Evolutionary conservation across 2,329 filamentous ascomycete genomes (phyloP).

Genomic region (Coniochaeta sp.): DNA sequence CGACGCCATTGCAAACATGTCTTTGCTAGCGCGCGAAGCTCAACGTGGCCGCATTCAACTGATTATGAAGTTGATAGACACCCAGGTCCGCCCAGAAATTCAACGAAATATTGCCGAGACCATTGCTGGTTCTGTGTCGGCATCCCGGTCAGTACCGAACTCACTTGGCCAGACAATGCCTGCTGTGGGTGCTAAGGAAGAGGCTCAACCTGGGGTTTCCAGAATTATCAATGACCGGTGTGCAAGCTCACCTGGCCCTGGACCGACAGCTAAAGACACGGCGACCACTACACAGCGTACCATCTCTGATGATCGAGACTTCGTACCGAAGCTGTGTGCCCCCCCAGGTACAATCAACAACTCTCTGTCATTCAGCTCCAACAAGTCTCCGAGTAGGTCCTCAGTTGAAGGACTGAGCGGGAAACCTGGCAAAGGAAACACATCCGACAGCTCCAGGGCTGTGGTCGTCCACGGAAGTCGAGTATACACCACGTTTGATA

Average conservation of each 20-base stretch:
- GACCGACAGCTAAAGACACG: neutral
- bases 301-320: neutral
- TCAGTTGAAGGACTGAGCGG: neutral
- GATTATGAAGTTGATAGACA: neutral
- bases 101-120: neutral
- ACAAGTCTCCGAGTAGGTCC: too few species aligned
- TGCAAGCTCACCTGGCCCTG: neutral
- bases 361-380: neutral
- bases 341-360: neutral
- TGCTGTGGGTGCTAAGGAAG: neutral
- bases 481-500: neutral
- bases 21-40: neutral
- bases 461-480: neutral
- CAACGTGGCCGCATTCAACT: neutral
- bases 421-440: neutral
- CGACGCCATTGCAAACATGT: neutral
- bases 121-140: neutral
- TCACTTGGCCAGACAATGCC: neutral
- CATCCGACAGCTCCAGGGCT: neutral
- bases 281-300: neutral
- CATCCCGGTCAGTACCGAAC: neutral
- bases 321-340: neutral
- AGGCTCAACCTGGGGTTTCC: neutral
- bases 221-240: neutral
- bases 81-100: neutral